A percentile compares a stretch with the other conserved stretches of the same genome.
phyloP scores from a whole-genome alignment of 495 filamentous ascomycete species.

The Aspergillus mulundensis region DNA sequence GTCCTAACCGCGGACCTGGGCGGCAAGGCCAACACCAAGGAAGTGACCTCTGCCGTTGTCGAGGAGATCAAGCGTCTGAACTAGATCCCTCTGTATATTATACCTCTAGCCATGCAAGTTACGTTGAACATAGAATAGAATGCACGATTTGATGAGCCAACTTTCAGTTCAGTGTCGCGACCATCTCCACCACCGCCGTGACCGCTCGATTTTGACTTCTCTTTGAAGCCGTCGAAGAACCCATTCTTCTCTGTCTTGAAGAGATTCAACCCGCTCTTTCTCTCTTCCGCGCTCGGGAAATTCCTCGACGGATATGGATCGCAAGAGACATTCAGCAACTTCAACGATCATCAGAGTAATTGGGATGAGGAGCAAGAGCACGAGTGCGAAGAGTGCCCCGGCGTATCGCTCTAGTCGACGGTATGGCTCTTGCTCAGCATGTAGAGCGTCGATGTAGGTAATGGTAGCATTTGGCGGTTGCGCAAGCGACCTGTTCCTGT shows the following conservation, averaged over 20 bases:
- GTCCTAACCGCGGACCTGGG: conserved; percentile 61
- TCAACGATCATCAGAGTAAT: conserved; percentile 2
- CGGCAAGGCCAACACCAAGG: conserved; percentile 49
- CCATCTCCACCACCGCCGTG: not conserved
- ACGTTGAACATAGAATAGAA: not conserved
- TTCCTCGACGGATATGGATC: conserved; percentile 1
- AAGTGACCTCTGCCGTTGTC: conserved; percentile 61
- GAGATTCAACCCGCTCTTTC: not conserved
- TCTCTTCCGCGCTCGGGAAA: conserved; percentile 12
- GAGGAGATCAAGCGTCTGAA: conserved; percentile 47
- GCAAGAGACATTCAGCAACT: not conserved
- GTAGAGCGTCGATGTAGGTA: not conserved
- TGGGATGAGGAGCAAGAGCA: conserved; percentile 6
- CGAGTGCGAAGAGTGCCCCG: not conserved
- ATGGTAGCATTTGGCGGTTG: not conserved
- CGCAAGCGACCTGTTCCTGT: not conserved
- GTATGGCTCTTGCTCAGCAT: not conserved
- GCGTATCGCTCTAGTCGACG: not conserved
- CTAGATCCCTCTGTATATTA: not conserved
- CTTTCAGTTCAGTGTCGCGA: conserved; percentile 1
- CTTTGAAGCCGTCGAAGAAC: not conserved
- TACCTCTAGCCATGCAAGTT: not conserved
- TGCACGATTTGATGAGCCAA: not conserved
- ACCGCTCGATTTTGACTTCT: not conserved
- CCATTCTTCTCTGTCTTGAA: conserved; percentile 7